Percentiles rank a stretch among this genome's conserved stretches.
phyloP scores from a whole-genome alignment of 176 grass and related monocot species.

The Ampelocalamus luodianensis region DNA sequence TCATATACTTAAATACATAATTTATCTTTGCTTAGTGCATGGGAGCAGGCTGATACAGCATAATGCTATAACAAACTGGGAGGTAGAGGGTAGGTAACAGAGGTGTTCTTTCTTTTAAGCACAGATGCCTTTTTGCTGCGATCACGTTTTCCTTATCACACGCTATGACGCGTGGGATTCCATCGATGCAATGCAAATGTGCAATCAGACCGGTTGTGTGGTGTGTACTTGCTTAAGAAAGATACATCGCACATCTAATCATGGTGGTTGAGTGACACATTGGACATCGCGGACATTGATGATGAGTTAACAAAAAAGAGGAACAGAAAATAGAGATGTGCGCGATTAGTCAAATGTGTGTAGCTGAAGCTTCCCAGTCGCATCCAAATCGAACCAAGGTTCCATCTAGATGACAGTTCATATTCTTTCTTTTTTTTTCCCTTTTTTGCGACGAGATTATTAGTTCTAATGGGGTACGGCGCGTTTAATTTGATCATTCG shows the following conservation, averaged over 20 bases:
- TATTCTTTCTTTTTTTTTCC: neutral
- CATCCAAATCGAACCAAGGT: slow-evolving; percentile 11
- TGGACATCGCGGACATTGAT: neutral
- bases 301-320: neutral
- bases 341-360: slow-evolving; percentile 15
- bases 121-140: neutral
- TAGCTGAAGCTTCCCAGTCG: neutral
- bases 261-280: slow-evolving; percentile 43
- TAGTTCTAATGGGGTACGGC: neutral
- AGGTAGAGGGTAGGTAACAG: neutral
- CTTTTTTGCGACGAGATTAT: neutral
- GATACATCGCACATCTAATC: neutral
- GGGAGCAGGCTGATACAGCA: neutral
- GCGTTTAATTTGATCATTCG: neutral
- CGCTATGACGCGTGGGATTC: neutral
- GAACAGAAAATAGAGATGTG: neutral
- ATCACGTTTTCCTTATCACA: slow-evolving; percentile 5
- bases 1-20: neutral
- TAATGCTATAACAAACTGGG: neutral
- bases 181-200: no score
- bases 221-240: neutral
- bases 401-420: neutral
- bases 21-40: neutral
- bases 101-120: neutral
- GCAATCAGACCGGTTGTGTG: neutral